These are phyloP conservation scores for Microcyclosporella mali DNA, from an alignment of 2,329 filamentous ascomycete genomes.

Conservation along the genomic window DNA sequence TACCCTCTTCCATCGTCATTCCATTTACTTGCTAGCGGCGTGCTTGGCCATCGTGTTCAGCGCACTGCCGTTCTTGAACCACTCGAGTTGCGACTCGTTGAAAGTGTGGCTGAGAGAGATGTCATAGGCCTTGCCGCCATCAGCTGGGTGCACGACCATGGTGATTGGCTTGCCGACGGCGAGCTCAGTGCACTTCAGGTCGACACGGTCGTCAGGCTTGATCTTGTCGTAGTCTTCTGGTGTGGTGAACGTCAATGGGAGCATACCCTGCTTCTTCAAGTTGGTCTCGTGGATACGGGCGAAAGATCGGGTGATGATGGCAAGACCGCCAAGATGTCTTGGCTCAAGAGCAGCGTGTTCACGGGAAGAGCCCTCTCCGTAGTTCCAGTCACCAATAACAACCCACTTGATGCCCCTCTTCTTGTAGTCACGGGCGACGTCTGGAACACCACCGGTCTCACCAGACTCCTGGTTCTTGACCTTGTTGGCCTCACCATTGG, in stretches of 20 bases:
- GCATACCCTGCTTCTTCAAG: constrained; percentile 99
- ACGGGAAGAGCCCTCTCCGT: constrained; percentile 94
- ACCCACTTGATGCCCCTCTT: constrained; percentile 93
- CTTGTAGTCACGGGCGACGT: constrained; percentile 97
- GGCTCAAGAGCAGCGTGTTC: constrained; percentile 98
- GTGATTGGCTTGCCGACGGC: constrained; percentile 90
- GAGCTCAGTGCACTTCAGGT: constrained; percentile 81
- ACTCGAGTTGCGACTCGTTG: constrained; percentile 96
- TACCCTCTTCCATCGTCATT: constrained; percentile 5
- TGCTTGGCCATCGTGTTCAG: constrained; percentile 96
- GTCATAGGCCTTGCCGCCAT: constrained; percentile 69
- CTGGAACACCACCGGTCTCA: constrained; percentile 81
- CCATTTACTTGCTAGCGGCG: constrained; percentile 11
- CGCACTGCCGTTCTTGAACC: constrained; percentile 97
- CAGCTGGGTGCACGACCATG: constrained; percentile 84
- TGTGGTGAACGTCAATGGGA: constrained; percentile 90
- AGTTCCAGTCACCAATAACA: constrained; percentile 99
- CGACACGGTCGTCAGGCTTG: constrained; percentile 83
- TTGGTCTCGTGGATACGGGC: constrained; percentile 99
- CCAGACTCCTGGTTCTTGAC: constrained; percentile 83
- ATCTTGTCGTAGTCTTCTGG: constrained; percentile 98
- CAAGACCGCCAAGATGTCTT: constrained; percentile 90
- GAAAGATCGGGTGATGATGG: constrained; percentile 92
- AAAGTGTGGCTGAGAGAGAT: constrained; percentile 88
- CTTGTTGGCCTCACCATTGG: constrained; percentile 97